Percentiles rank a stretch among this genome's conserved stretches.
Conservation (phyloP, 148 eudicot genomes). For the Persicaria maculosa region DNA sequence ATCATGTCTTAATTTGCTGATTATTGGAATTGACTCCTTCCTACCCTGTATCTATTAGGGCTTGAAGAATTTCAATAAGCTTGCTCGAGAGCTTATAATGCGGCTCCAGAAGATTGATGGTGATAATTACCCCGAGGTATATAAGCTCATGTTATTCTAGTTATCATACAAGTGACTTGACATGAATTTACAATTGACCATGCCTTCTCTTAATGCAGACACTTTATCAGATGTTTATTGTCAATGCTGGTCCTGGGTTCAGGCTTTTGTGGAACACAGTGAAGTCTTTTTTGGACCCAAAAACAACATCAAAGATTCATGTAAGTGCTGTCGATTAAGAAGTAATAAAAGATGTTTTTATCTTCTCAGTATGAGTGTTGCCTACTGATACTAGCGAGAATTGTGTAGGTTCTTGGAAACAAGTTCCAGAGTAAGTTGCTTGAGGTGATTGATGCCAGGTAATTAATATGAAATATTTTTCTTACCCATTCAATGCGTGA, state of each 20-base stretch:
- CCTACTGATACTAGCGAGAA: conserved; percentile 4
- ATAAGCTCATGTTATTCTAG: background rate
- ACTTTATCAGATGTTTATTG: conserved; percentile 84
- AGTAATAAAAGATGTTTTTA: background rate
- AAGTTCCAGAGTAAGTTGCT: conserved; percentile 86
- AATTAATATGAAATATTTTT: background rate
- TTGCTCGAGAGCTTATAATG: conserved; percentile 77
- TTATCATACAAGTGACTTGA: background rate
- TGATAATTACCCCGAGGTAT: conserved; percentile 93
- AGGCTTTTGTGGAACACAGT: conserved; percentile 91
- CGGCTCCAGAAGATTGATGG: conserved; percentile 84
- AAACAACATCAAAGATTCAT: conserved; percentile 86
- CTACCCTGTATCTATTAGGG: conserved; percentile 36
- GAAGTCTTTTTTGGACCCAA: conserved; percentile 83
- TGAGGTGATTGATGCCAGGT: conserved; percentile 90
- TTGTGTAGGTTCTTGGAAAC: conserved; percentile 71
- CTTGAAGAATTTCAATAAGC: conserved; percentile 67
- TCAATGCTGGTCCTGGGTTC: conserved; percentile 96
- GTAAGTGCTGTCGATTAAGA: conserved; percentile 30
- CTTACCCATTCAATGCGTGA: background rate
- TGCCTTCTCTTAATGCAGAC: conserved; percentile 45
- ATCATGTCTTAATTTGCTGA: background rate
- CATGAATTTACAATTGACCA: background rate
- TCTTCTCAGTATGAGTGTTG: background rate
- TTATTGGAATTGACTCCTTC: background rate